Percentiles rank a stretch among this genome's conserved stretches.
These are phyloP conservation scores for Penicillium lagena DNA, from an alignment of 495 filamentous ascomycete species.

Conservation along the genomic window DNA sequence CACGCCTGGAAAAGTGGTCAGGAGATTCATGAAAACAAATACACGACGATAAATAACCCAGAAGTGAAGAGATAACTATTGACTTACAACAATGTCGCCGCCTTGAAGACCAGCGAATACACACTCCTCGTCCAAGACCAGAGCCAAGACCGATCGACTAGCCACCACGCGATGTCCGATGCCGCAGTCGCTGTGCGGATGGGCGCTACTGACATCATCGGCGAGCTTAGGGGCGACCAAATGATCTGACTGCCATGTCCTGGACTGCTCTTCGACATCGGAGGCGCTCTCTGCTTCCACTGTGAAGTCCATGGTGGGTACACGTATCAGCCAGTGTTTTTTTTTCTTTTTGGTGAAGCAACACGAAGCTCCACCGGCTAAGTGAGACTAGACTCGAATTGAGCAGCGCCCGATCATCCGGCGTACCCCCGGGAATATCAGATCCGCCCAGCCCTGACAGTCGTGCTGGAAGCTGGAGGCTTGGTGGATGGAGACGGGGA, in stretches of 20 bases:
- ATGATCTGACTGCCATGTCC: conserved; percentile 32
- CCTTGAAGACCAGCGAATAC: conserved; percentile 79
- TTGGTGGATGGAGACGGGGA: background rate
- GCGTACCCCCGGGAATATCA: no score
- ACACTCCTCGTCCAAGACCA: conserved; percentile 40
- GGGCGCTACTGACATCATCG: conserved; percentile 7
- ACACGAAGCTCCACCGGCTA: no score
- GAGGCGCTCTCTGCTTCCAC: conserved; percentile 33
- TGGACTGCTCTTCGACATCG: conserved; percentile 35
- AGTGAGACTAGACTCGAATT: no score
- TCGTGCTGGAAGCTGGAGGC: background rate
- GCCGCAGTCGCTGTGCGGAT: conserved; percentile 27
- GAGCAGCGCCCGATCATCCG: no score
- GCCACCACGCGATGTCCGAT: conserved; percentile 42
- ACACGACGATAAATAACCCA: background rate
- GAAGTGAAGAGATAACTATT: background rate
- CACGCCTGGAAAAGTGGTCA: conserved; percentile 50
- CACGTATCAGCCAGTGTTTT: conserved; percentile 8
- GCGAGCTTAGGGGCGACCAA: conserved; percentile 1
- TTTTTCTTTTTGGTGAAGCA: no score
- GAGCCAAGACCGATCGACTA: conserved; percentile 39
- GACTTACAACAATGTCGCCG: conserved; percentile 74
- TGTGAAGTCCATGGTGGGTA: conserved; percentile 27
- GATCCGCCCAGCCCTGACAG: no score
- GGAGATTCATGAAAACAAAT: background rate